Base-by-base conservation (phyloP, 140 eudicot species). In the Cichorium intybus region DNA sequence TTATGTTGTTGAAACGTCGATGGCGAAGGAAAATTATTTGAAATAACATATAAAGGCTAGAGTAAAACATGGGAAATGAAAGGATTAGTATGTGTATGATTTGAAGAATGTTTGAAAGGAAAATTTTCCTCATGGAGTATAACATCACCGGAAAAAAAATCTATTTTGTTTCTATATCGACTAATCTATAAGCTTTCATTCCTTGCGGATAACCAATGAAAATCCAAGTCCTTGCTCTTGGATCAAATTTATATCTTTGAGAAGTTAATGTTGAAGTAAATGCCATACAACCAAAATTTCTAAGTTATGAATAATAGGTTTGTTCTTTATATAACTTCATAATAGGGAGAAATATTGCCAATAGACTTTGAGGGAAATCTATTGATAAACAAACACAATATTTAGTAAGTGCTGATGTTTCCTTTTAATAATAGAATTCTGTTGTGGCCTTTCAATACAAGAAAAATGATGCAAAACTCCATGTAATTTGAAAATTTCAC, bases 381-480 rank as follows among this genome's bases (percentile, higher is more conserved):
- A 45, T 45, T 45, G n/a, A 45, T 45, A 14, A 45, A 14, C 4
- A 45, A 45, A 5, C 7, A 45, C 14, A 45, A 7, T 12, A 10
- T n/a, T n/a, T n/a, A n/a, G n/a, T 7, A 45, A 45, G n/a, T n/a
- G 51, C n/a, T 45, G 51, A n/a, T 45, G 51, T 3, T 45, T 45
- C 3, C 51, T n/a, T 45, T 45, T 20, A 7, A 45, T 20, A 45
- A 45, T 20, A 14, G 51, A 45, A 8, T 45, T 45, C n/a, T n/a
- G 51, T 45, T 45, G 51, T 14, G 51, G 51, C n/a, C 51, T 45
- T n/a, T n/a, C 51, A 45, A 45, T 20, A 45, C 51, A 45, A n/a
- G 51, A 45, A 14, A 7, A 1, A 12, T n/a, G n/a, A n/a, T n/a
- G n/a, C n/a, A n/a, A n/a, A n/a, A n/a, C n/a, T n/a, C n/a, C n/a